These are phyloP conservation scores for Hippophae rhamnoides DNA, from an alignment of 306 rosid species.

Conservation along the genomic window DNA sequence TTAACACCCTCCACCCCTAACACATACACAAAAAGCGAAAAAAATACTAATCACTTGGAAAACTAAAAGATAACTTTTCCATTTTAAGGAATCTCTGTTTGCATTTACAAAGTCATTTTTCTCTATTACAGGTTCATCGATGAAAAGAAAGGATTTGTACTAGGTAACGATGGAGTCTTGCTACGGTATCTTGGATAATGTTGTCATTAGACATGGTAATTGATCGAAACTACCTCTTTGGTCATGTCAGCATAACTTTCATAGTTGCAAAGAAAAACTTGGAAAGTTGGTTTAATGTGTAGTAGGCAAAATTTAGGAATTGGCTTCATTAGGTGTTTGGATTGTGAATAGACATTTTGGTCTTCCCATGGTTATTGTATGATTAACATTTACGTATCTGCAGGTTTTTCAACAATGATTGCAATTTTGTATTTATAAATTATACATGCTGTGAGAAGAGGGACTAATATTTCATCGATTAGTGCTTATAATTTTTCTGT, in stretches of 20 bases:
- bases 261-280: neutral
- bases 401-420: slow-evolving; percentile 22
- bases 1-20: no score
- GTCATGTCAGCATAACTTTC: neutral
- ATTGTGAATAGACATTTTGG: neutral
- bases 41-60: no score
- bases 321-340: neutral
- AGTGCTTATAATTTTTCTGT: slow-evolving; percentile 12
- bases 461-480: slow-evolving; percentile 5
- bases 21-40: no score
- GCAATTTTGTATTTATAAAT: slow-evolving; percentile 24
- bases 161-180: slow-evolving; percentile 92
- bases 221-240: neutral
- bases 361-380: neutral
- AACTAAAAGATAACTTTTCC: no score
- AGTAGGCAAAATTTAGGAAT: neutral
- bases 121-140: slow-evolving; percentile 56
- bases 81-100: no score
- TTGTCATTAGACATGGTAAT: slow-evolving; percentile 38
- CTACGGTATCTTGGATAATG: slow-evolving; percentile 87
- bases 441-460: slow-evolving; percentile 16
- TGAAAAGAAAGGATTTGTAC: slow-evolving; percentile 78
- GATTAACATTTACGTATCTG: slow-evolving; percentile 2
- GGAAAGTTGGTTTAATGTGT: neutral
- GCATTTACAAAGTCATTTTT: neutral